phyloP scores from a whole-genome alignment of 805 yeast species.

The Ogataea saltuana region DNA sequence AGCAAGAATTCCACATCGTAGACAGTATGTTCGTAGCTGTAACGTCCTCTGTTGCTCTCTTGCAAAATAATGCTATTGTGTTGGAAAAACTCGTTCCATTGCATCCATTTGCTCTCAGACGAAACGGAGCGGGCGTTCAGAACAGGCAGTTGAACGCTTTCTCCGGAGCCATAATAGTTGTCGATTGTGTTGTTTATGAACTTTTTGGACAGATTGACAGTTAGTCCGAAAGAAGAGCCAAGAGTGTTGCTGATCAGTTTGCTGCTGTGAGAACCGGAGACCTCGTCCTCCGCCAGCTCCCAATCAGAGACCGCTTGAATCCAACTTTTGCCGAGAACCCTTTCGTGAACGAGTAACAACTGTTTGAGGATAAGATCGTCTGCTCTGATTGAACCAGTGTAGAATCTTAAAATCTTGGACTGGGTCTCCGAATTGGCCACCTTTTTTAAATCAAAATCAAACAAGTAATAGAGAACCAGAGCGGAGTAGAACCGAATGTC shows the following conservation, averaged over 20 bases:
- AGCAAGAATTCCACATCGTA: conserved; percentile 77
- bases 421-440: conserved; percentile 51
- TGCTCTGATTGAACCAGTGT: conserved; percentile 60
- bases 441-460: conserved; percentile 43
- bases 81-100: conserved; percentile 34
- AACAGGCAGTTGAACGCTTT: conserved; percentile 34
- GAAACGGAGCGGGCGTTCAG: too few species aligned
- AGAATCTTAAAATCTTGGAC: conserved; percentile 50
- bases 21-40: conserved; percentile 32
- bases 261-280: conserved; percentile 33
- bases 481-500: conserved; percentile 44
- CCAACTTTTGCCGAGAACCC: conserved; percentile 56
- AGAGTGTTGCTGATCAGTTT: conserved; percentile 49
- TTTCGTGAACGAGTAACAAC: conserved; percentile 60
- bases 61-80: conserved; percentile 18
- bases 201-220: too few species aligned
- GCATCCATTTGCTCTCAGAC: too few species aligned
- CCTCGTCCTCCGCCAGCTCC: conserved; percentile 50
- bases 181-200: conserved; percentile 50
- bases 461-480: conserved; percentile 50
- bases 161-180: conserved; percentile 31
- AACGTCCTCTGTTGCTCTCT: conserved; percentile 18
- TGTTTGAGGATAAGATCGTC: conserved; percentile 64
- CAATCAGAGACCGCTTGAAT: conserved; percentile 59
- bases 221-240: too few species aligned